These are phyloP conservation scores for Rhizoclosmatium sp. DNA, from an alignment of 192 early-diverging fungal species.

Conservation along the genomic window DNA sequence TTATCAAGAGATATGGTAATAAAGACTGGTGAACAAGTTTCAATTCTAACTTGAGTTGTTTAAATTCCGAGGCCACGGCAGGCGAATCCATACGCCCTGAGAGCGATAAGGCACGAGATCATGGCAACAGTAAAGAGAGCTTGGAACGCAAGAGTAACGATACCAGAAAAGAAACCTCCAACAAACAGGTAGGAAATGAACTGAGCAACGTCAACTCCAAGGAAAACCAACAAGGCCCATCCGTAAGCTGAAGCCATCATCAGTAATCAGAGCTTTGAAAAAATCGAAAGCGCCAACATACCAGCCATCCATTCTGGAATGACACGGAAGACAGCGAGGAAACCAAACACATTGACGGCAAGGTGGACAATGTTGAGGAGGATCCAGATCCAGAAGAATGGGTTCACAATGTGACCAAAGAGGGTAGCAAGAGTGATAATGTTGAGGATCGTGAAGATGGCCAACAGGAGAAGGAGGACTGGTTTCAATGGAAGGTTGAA, in stretches of 20 bases:
- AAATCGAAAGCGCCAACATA: not conserved
- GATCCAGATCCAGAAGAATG: not conserved
- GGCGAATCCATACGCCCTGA: slow-evolving; percentile 23
- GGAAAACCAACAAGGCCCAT: slow-evolving; percentile 9
- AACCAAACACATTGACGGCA: slow-evolving; percentile 19
- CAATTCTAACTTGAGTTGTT: too few relatives aligned
- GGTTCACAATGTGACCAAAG: slow-evolving; percentile 9
- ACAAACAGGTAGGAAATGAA: slow-evolving; percentile 11
- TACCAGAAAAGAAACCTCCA: not conserved
- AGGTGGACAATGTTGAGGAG: slow-evolving; percentile 2
- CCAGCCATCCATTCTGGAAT: slow-evolving; percentile 31
- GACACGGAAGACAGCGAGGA: slow-evolving; percentile 22
- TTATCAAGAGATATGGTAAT: too few relatives aligned
- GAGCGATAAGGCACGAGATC: slow-evolving; percentile 17
- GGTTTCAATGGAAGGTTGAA: slow-evolving; percentile 15
- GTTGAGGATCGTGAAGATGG: slow-evolving; percentile 12
- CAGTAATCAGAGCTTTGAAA: not conserved
- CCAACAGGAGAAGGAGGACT: slow-evolving; percentile 24
- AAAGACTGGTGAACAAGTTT: too few relatives aligned
- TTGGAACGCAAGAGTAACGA: slow-evolving; percentile 1
- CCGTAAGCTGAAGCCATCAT: slow-evolving; percentile 12
- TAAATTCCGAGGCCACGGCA: not conserved
- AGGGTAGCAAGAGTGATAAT: not conserved
- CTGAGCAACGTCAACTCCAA: slow-evolving; percentile 10
- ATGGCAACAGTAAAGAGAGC: slow-evolving; percentile 19